Evolutionary conservation across 1,284 basidiomycete genomes (phyloP), one percentile per base, ranked within the genome.

Genomic region (Puccinia coronata): DNA sequence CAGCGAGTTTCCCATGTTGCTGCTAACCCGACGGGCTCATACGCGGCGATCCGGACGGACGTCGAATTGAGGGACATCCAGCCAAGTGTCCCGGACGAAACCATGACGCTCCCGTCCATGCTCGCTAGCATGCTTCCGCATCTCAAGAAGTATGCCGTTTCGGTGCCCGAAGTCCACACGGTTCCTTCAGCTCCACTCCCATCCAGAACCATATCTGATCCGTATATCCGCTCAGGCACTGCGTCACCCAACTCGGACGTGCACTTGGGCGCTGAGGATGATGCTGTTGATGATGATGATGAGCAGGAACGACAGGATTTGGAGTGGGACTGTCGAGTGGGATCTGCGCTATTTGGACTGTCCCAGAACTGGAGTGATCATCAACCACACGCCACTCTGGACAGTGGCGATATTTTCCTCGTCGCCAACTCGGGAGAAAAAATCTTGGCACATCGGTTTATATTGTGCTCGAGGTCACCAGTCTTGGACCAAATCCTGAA

Each of bases 11-110:
- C 92, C 72, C 89, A 90, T 57, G 97, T 99, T 4, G 92, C 91
- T 70, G 92, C 93, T 2, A 98, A 95, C 84, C 92, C 91, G 82
- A 92, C 93, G 0, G 96, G 96, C 4, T 93, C 93, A 0, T 96
- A 94, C 86, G 95, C 92, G 1, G 96, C 94, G 0, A 88, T 99
- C 67, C 90, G 92, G 34, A 89, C 92, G 3, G 94, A 97, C 82
- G 92, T 67, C 20, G 31, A 36, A 36, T 67, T 67, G 31, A 65
- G 34, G 43, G 31, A 65, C 18, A 77, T 77, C 61, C 57, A 77
- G 91, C 67, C 87, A 87, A 39, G 90, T 92, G 0, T 87, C 87
- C 0, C 87, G 89, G 20, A 91, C 98, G 69, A 85, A 0, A 93
- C 93, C 0, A 89, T 90, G 71, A 87, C 87, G 0, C 87, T 97